Conservation (phyloP, 305 asterid genomes). For the Andrographis paniculata region DNA sequence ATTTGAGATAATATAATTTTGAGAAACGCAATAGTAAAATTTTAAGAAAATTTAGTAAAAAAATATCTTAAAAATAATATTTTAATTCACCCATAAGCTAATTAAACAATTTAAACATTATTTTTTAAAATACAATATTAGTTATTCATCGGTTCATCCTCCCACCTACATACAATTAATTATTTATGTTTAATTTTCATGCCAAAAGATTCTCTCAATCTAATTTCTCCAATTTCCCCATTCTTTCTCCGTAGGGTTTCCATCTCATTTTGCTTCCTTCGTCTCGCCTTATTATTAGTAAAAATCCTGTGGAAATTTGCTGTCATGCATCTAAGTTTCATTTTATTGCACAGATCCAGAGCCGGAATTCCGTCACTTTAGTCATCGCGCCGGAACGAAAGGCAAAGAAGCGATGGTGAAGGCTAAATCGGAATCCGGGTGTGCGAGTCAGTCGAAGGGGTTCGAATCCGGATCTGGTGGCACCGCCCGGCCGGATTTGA, state of each 20-base stretch:
- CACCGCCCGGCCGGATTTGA: slow-evolving; percentile 26
- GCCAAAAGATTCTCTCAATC: no score
- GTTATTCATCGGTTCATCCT: no score
- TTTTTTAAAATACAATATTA: no score
- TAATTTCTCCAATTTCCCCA: neutral
- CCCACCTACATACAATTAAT: no score
- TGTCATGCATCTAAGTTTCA: neutral
- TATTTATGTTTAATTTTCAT: no score
- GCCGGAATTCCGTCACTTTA: slow-evolving; percentile 11
- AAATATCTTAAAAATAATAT: no score
- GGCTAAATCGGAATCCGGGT: slow-evolving; percentile 22
- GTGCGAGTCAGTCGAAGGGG: slow-evolving; percentile 17
- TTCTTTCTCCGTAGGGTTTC: slow-evolving; percentile 23
- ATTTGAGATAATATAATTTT: no score
- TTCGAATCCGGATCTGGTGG: slow-evolving; percentile 18
- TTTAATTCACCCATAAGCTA: no score
- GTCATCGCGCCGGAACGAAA: slow-evolving; percentile 17
- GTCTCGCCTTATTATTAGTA: neutral
- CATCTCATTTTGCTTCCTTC: slow-evolving; percentile 8
- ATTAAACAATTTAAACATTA: no score
- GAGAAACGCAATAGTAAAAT: no score
- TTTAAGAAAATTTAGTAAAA: no score
- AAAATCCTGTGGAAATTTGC: neutral
- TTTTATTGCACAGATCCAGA: neutral
- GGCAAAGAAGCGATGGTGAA: slow-evolving; percentile 25